Base-by-base conservation (phyloP, 805 yeast species). In the Ascoidea asiatica region DNA sequence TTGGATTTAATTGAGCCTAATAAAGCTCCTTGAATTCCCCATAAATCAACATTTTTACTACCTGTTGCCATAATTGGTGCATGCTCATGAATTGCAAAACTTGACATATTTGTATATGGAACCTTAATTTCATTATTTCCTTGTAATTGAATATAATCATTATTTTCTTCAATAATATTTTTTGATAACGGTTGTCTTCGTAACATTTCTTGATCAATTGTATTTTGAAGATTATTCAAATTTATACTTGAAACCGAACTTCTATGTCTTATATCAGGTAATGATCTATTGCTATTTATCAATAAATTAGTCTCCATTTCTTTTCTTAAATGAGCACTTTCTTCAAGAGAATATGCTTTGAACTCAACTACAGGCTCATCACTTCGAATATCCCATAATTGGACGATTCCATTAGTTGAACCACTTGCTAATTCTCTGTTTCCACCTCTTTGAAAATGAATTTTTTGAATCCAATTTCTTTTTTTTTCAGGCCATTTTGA, bases 401-500 rank as follows among this genome's bases (percentile, higher is more conserved):
- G 83, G 3, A 92, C 82, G 40, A 70, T 66, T 1, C 98, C 97
- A 55, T 85, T 92, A 0, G 83, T 65, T 6, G 82, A 72, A 0
- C 95, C 97, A 50, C 90, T 79, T 2, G 82, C 81, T 40, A 92
- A 69, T 57, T 92, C 98, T 46, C 98, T 70, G 53, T 77, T 77
- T 0, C 98, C 98, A 37, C 98, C 98, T 54, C 98, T 72, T 65
- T 92, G 98, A 94, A 92, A 82, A 55, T 86, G 95, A 7, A 89
- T 79, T 52, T 83, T 86, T 40, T 79, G 67, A 39, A 90, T 77
- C 53, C 86, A 72, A 2, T 70, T 58, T 39, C 77, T 70, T 46
- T 68, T 67, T 18, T 55, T 59, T n/a, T 62, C 57, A 19, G 44
- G 49, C 21, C 46, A 50, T 21, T 52, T 50, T 21, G 58, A 60